Percentiles rank a stretch among this genome's conserved stretches.
Conservation (phyloP, 306 rosid genomes). For the Vigna trinervia region DNA sequence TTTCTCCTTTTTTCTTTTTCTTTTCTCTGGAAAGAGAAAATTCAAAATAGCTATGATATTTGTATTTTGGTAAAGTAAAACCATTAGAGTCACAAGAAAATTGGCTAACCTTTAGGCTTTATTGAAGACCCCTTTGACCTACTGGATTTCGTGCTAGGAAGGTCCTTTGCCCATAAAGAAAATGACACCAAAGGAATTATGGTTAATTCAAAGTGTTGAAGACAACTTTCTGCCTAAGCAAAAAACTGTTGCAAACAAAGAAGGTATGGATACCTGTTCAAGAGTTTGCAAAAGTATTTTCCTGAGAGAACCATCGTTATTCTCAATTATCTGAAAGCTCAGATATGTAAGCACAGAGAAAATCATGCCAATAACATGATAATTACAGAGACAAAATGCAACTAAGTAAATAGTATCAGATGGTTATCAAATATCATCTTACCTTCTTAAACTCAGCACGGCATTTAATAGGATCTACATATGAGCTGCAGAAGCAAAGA, state of each 20-base stretch:
- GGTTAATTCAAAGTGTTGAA: constrained; percentile 37
- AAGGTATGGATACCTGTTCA: constrained; percentile 51
- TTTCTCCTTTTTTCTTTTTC: background rate
- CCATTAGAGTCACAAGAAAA: constrained; percentile 23
- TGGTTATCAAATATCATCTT: constrained; percentile 40
- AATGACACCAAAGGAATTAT: constrained; percentile 23
- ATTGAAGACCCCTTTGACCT: constrained; percentile 45
- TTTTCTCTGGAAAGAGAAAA: background rate
- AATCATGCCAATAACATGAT: constrained; percentile 27
- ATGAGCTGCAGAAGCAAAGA: constrained; percentile 56
- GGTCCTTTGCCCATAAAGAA: constrained; percentile 44
- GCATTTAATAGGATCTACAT: constrained; percentile 65
- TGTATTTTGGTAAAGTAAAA: constrained; percentile 29
- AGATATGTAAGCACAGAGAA: constrained; percentile 29
- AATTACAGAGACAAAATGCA: constrained; percentile 3
- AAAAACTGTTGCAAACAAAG: constrained; percentile 13
- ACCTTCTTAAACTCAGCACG: constrained; percentile 63
- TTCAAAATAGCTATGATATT: constrained; percentile 22
- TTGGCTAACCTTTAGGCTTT: constrained; percentile 57
- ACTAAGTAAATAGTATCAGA: constrained; percentile 18
- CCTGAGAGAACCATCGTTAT: constrained; percentile 45
- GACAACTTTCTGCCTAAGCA: constrained; percentile 27
- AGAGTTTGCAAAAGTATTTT: constrained; percentile 57
- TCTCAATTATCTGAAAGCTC: constrained; percentile 57
- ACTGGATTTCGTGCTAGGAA: constrained; percentile 50